A percentile compares a stretch with the other conserved stretches of the same genome.
These are phyloP conservation scores for Prunus armeniaca DNA, from an alignment of 306 rosid genomes.

Conservation along the genomic window DNA sequence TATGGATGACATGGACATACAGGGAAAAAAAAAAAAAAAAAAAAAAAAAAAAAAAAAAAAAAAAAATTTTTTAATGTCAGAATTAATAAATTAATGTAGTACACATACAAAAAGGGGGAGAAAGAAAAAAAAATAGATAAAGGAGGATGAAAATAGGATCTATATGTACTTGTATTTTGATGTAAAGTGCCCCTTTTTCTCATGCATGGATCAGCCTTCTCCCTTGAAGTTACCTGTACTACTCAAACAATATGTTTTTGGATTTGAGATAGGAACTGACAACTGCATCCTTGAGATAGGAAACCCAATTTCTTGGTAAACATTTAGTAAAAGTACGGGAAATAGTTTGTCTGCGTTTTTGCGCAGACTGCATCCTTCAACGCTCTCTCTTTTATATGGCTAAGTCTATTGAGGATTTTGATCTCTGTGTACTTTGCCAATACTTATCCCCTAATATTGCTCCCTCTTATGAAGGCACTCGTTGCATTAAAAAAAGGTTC, in stretches of 20 bases:
- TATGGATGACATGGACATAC: background rate
- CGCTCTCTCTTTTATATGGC: conserved; percentile 9
- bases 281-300: too few relatives aligned
- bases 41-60: too few relatives aligned
- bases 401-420: conserved; percentile 19
- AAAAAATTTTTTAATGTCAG: background rate
- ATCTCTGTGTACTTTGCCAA: background rate
- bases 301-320: background rate
- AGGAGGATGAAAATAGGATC: background rate
- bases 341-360: background rate
- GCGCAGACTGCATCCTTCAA: background rate
- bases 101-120: background rate
- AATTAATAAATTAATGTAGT: background rate
- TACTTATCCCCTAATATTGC: conserved; percentile 11
- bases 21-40: too few relatives aligned
- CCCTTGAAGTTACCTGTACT: conserved; percentile 1
- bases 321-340: background rate
- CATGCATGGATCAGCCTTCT: background rate
- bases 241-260: background rate
- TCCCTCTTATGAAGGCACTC: conserved; percentile 58
- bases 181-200: background rate
- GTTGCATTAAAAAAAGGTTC: conserved; percentile 69
- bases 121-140: background rate
- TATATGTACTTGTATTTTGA: background rate
- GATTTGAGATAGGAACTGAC: background rate